Evolutionary conservation across 78 protist genomes (phyloP), one percentile per base, ranked within the genome.

Genomic region (Guillardia theta): DNA sequence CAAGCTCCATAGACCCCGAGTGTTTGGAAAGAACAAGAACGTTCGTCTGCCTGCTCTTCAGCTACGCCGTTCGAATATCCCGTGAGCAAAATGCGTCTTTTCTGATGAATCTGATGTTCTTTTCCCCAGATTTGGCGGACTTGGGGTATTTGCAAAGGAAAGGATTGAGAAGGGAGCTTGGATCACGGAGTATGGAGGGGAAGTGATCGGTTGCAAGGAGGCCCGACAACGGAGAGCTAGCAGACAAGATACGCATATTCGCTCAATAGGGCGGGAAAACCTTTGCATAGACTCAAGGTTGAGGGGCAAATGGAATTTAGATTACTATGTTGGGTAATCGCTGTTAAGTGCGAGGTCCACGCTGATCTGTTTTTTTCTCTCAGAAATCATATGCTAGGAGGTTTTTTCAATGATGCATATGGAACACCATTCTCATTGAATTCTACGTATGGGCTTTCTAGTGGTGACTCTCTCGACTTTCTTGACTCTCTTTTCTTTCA

Each of bases 141-240:
- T 70, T 10, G 87, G 87, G 47, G 87, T 70, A 24, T 70, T 70
- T 70, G 87, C 87, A 0, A 36, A 36, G 87, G 87, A 70, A 15
- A 70, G 41, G 33, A 70, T 70, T 24, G 9, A 37, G 45, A 70
- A 70, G 87, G 22, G 22, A 22, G 12, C 33, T 36, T 70, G 87
- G 87, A 10, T 70, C 27, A 70, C 87, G 45, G 87, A 70, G 44
- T 70, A 70, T 6, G 87, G 87, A 70, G 87, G 87, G 5, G 87
- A 70, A 24, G 22, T 70, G 47, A 70, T 70, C 22, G 87, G 37
- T 24, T 37, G n/a, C 37, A 22, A 27, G 33, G 87, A 70, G 37
- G 70, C 70, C 70, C n/a, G 37, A 43, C 87, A 43, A 43, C n/a
- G 87, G 41, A 70, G 87, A 24, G 15, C 39, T 27, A 36, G 87